Percentiles rank a stretch among this genome's conserved stretches.
These are phyloP conservation scores for Paracoccidioides lutzii DNA, from an alignment of 2,329 filamentous ascomycete species.

Conservation along the genomic window DNA sequence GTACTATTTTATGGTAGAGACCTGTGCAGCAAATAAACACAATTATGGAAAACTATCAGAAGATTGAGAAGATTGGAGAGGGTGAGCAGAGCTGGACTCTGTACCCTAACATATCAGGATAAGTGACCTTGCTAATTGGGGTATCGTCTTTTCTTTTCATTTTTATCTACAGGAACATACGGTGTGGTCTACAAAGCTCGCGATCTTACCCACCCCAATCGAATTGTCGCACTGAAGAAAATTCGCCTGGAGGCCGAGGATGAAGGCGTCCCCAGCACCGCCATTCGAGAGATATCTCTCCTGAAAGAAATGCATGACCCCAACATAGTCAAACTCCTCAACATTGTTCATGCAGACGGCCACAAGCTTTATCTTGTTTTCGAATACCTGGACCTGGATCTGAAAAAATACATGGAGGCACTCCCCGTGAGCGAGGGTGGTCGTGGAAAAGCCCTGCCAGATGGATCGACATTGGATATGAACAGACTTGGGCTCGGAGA, in stretches of 20 bases:
- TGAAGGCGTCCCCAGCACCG: slow-evolving; percentile 83
- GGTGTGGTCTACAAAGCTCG: slow-evolving; percentile 91
- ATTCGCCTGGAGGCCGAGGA: slow-evolving; percentile 91
- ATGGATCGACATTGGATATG: slow-evolving; percentile 54
- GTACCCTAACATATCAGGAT: not conserved
- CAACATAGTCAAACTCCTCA: slow-evolving; percentile 75
- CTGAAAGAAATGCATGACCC: slow-evolving; percentile 90
- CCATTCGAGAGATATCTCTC: slow-evolving; percentile 86
- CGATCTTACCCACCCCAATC: slow-evolving; percentile 66
- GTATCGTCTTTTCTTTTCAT: not conserved
- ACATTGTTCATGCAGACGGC: slow-evolving; percentile 88
- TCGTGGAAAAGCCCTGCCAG: slow-evolving; percentile 70
- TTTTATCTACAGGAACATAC: slow-evolving; percentile 57
- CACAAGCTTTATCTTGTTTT: slow-evolving; percentile 91
- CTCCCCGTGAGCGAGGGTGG: slow-evolving; percentile 74
- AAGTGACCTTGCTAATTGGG: not conserved
- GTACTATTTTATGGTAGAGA: not conserved
- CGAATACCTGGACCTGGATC: slow-evolving; percentile 78
- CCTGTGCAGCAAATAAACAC: not conserved
- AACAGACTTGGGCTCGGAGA: slow-evolving; percentile 60
- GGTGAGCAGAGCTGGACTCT: slow-evolving; percentile 41
- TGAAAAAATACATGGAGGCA: slow-evolving; percentile 95
- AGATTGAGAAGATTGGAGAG: slow-evolving; percentile 93
- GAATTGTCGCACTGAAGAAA: slow-evolving; percentile 88
- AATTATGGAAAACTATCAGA: slow-evolving; percentile 88